Conservation (phyloP, 2,329 filamentous ascomycete genomes). For the Colletotrichum endophyticum region DNA sequence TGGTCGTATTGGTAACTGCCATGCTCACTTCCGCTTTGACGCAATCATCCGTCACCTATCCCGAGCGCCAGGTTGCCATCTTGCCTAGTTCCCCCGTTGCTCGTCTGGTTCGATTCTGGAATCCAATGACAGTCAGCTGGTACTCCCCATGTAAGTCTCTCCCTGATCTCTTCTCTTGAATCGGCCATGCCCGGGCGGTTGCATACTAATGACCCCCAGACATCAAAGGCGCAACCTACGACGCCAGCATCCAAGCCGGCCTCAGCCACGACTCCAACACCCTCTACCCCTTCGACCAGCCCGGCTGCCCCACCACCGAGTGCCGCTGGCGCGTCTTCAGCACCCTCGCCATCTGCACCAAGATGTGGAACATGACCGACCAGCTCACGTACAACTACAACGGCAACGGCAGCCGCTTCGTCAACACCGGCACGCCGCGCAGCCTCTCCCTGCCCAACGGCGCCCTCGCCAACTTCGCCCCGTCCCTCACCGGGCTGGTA, state of each 20-base stretch:
- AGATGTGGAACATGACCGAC: background rate
- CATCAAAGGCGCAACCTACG: background rate
- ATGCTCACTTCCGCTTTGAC: constrained; percentile 18
- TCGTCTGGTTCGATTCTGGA: background rate
- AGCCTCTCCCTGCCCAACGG: background rate
- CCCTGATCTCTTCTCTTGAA: background rate
- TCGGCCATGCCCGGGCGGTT: background rate
- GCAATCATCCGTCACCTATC: constrained; percentile 13
- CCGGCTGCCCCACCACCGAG: background rate
- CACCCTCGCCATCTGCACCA: background rate
- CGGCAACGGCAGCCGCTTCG: background rate
- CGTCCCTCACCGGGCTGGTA: background rate
- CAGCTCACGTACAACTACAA: background rate
- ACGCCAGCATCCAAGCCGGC: background rate
- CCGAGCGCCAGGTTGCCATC: background rate
- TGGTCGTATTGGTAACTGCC: constrained; percentile 5
- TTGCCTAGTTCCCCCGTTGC: background rate
- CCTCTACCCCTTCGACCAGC: background rate
- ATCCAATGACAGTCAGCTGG: background rate
- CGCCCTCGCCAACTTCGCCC: background rate
- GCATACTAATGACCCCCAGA: background rate
- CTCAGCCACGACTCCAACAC: background rate
- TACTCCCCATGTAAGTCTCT: background rate
- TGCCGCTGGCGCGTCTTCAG: background rate
- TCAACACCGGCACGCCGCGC: background rate